Percentiles rank a stretch among this genome's conserved stretches.
Conservation (phyloP, 1,139 yeast species). For the Citeromyces hawaiiensis region DNA sequence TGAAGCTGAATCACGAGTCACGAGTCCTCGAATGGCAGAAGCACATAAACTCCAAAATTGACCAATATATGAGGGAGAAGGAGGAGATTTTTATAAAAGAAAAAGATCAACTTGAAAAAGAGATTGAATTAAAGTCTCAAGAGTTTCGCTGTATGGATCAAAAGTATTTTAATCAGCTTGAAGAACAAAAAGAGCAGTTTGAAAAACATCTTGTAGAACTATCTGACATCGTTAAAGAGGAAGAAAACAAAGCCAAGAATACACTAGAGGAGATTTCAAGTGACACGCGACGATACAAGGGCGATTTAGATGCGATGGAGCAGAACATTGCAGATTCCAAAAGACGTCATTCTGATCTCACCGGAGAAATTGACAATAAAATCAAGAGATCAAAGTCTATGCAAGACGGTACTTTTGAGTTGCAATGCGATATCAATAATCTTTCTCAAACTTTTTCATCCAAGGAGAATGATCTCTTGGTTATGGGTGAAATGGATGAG, state of each 20-base stretch:
- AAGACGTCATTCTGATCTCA: not conserved
- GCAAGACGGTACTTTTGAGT: not conserved
- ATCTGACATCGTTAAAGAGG: not conserved
- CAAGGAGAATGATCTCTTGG: not conserved
- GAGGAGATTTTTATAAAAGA: slow-evolving; percentile 17
- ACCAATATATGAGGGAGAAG: slow-evolving; percentile 20
- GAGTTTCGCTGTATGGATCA: not conserved
- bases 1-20: slow-evolving; percentile 1
- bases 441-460: not conserved
- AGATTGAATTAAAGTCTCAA: not conserved
- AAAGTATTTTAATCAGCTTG: not conserved
- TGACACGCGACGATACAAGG: not conserved
- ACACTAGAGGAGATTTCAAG: not conserved
- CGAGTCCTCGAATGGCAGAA: not conserved
- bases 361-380: not conserved
- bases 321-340: not conserved
- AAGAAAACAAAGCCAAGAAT: not conserved
- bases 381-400: not conserved
- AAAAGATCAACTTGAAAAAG: slow-evolving; percentile 6
- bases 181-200: not conserved
- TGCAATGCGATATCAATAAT: not conserved
- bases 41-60: slow-evolving; percentile 17
- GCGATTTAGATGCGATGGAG: not conserved
- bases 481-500: not conserved
- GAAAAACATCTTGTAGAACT: not conserved